Evolutionary conservation across 805 yeast species (phyloP), one percentile per base, ranked within the genome.

Genomic region (Kuraishia cidri): DNA sequence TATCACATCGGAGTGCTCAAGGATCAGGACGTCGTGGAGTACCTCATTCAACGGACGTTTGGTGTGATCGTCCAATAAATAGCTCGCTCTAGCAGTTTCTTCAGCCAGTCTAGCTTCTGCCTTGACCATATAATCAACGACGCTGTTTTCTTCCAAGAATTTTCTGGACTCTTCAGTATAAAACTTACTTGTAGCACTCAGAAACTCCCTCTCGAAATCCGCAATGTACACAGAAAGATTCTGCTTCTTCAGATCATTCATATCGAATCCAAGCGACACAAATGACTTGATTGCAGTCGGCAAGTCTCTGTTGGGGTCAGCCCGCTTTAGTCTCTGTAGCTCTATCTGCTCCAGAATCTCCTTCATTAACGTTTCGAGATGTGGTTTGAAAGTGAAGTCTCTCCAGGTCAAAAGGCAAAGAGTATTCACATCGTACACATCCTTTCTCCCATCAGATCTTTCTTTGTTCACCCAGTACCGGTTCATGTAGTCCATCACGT

Each of bases 401-500:
- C 82, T 79, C 99, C 99, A 92, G 31, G 84, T 79, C 43, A 87
- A 67, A 33, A 90, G 62, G 32, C 95, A 82, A 41, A 92, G 64
- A 4, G 96, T 86, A 52, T 87, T 79, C 15, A 94, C 94, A 56
- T 92, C 98, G 55, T 77, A 86, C 29, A 92, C 78, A 48, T 85
- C 87, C 41, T 87, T 71, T 47, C 85, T 75, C 12, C 97, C 97
- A 52, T 90, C 97, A 27, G 86, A 81, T 49, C 97, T 72, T 57
- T 90, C 97, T 50, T 94, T 88, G 45, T 82, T 83, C 28, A 94
- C 96, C 98, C 98, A 92, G 58, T 90, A 92, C 40, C 97, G 72
- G 57, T 92, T 92, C 72, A 92, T 77, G 57, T 92, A 92, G 54
- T 90, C 96, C 48, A 92, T 84, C 5, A 94, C 88, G 52, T 94